Conservation (phyloP, 805 yeast species). For the Sugiyamaella americana region DNA sequence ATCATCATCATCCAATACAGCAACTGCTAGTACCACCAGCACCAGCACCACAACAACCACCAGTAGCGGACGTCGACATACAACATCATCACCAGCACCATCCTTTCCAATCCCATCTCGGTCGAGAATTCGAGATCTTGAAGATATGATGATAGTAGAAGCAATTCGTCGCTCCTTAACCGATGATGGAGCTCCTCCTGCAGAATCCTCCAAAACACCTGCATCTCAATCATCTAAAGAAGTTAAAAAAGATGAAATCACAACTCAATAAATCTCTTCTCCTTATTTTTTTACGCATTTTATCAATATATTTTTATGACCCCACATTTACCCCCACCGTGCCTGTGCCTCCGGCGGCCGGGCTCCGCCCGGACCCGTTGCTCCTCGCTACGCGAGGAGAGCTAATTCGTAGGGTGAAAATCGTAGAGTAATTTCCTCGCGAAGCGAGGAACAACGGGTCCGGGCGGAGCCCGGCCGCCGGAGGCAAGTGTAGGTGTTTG, state of each 20-base stretch:
- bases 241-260: background rate
- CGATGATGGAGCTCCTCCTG: background rate
- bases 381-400: no score
- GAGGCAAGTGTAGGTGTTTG: background rate
- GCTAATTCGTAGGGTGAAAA: no score
- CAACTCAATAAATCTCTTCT: background rate
- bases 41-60: background rate
- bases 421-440: no score
- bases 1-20: background rate
- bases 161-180: slow-evolving; percentile 65
- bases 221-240: background rate
- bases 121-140: slow-evolving; percentile 37
- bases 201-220: background rate
- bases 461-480: background rate
- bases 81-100: slow-evolving; percentile 8
- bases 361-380: no score
- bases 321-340: no score
- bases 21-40: background rate
- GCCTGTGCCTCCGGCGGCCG: no score
- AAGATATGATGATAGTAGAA: slow-evolving; percentile 77
- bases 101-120: background rate
- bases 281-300: no score
- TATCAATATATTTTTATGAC: no score
- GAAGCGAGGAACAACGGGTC: background rate
- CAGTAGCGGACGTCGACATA: slow-evolving; percentile 1